Percentiles rank a stretch among this genome's conserved stretches.
phyloP scores from a whole-genome alignment of 192 early-diverging fungal species.

The Thamnidium elegans region DNA sequence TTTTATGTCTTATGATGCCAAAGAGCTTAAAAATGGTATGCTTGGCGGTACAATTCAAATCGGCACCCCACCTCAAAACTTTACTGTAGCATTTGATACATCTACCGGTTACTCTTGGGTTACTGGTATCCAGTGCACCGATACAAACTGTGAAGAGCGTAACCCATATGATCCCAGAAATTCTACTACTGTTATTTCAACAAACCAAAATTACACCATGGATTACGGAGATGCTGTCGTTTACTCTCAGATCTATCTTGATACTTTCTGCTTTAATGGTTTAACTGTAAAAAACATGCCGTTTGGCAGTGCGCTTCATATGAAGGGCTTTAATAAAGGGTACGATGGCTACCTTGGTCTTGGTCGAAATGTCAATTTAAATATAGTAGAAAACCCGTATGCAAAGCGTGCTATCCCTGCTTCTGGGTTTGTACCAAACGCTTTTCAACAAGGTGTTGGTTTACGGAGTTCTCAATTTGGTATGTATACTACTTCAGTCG shows the following conservation, averaged over 20 bases:
- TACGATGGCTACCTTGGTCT: slow-evolving; percentile 39
- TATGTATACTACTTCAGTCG: slow-evolving; percentile 20
- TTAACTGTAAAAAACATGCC: slow-evolving; percentile 29
- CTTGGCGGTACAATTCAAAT: slow-evolving; percentile 86
- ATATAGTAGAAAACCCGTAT: slow-evolving; percentile 13
- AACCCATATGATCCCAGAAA: slow-evolving; percentile 25
- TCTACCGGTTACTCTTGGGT: slow-evolving; percentile 35
- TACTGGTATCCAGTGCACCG: slow-evolving; percentile 25
- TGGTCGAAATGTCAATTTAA: slow-evolving; percentile 32
- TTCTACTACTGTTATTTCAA: slow-evolving; percentile 18
- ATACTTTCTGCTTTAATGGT: slow-evolving; percentile 26
- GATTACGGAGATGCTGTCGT: slow-evolving; percentile 28
- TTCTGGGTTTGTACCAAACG: slow-evolving; percentile 27
- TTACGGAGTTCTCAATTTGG: slow-evolving; percentile 32
- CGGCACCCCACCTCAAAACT: slow-evolving; percentile 87
- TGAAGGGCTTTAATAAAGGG: slow-evolving; percentile 31
- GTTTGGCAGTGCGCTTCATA: slow-evolving; percentile 33
- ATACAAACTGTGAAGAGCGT: slow-evolving; percentile 31
- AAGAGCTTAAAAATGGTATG: slow-evolving; percentile 35
- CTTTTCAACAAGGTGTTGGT: slow-evolving; percentile 24
- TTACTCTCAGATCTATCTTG: slow-evolving; percentile 25
- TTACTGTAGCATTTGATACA: slow-evolving; percentile 92
- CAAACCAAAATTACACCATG: slow-evolving; percentile 26
- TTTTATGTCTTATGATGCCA: slow-evolving; percentile 18
- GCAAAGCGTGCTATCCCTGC: slow-evolving; percentile 14